Evolutionary conservation across 75 land plant genomes (phyloP), one percentile per base, ranked within the genome.

Genomic region (Picea glauca): DNA sequence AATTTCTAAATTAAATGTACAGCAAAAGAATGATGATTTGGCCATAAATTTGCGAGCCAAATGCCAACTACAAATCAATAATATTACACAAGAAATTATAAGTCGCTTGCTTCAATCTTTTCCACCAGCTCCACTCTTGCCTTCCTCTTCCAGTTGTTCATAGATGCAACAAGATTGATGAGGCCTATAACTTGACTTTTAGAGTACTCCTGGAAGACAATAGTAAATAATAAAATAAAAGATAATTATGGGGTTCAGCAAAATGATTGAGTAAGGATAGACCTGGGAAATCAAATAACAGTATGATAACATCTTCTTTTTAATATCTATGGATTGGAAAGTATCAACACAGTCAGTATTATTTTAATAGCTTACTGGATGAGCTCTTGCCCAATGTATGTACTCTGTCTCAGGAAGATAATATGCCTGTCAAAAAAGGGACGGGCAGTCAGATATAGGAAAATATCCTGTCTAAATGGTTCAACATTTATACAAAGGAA

Each of bases 371-470:
- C 95, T 81, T 90, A 97, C 99, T 43, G 99, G 99, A 82, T 97
- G 99, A 80, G 91, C 81, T 32, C 90, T 90, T 58, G 93, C 95
- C 98, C 98, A 97, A 85, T 97, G 92, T 13, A 97, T 89, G 80
- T 83, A 97, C 77, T 97, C 99, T 2, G 99, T 97, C 82, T 97
- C 99, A 30, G 99, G 99, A 56, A 97, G 93, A 77, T 97, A 97
- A 80, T 89, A 97, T 31, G 99, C 99, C 99, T 97, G 91, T 63
- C 21, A 78, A 17, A 74, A 78, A 74, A 18, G 32, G 13, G 15
- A 40, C 1, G 17, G 21, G 26, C 32, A n/a, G 14, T 13, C 32
- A 56, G 18, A 79, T 58, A 50, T 14, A 60, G 20, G 32, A 46
- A 3, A 67, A 13, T 60, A 54, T 57, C 35, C 20, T 1, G 13